These are phyloP conservation scores for Dothistroma pini DNA, from an alignment of 2,329 filamentous ascomycete genomes.

Conservation along the genomic window DNA sequence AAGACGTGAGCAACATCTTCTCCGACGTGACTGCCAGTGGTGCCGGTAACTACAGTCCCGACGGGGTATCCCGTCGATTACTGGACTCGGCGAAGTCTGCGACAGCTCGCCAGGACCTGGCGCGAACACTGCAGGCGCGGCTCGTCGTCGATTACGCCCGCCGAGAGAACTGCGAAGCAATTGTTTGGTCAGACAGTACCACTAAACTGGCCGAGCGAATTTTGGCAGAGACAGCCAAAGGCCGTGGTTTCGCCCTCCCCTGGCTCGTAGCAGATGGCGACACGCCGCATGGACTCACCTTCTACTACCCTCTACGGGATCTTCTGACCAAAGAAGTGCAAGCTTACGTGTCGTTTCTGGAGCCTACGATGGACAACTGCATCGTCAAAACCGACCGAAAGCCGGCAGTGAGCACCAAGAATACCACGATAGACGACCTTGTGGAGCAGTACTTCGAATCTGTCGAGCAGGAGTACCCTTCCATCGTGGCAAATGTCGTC, in stretches of 20 bases:
- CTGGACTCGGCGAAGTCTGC: slow-evolving; percentile 43
- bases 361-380: slow-evolving; percentile 39
- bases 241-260: slow-evolving; percentile 76
- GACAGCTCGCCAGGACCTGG: slow-evolving; percentile 71
- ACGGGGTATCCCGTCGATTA: slow-evolving; percentile 8
- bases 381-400: slow-evolving; percentile 33
- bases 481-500: slow-evolving; percentile 92
- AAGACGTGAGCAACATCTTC: slow-evolving; percentile 14
- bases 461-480: slow-evolving; percentile 81
- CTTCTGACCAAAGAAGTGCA: slow-evolving; percentile 76
- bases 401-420: slow-evolving; percentile 60
- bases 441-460: slow-evolving; percentile 84
- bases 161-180: slow-evolving; percentile 58
- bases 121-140: slow-evolving; percentile 66
- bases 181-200: slow-evolving; percentile 82
- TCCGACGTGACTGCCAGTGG: background rate
- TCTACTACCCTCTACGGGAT: slow-evolving; percentile 82
- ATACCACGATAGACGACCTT: slow-evolving; percentile 84
- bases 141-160: slow-evolving; percentile 66
- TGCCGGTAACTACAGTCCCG: background rate
- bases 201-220: slow-evolving; percentile 83
- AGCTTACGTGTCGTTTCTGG: slow-evolving; percentile 53
- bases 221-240: slow-evolving; percentile 84
- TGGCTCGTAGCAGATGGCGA: slow-evolving; percentile 77
- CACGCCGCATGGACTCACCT: slow-evolving; percentile 53